Evolutionary conservation across 2,329 filamentous ascomycete genomes (phyloP).

Genomic region (Epichloe uncinata): DNA sequence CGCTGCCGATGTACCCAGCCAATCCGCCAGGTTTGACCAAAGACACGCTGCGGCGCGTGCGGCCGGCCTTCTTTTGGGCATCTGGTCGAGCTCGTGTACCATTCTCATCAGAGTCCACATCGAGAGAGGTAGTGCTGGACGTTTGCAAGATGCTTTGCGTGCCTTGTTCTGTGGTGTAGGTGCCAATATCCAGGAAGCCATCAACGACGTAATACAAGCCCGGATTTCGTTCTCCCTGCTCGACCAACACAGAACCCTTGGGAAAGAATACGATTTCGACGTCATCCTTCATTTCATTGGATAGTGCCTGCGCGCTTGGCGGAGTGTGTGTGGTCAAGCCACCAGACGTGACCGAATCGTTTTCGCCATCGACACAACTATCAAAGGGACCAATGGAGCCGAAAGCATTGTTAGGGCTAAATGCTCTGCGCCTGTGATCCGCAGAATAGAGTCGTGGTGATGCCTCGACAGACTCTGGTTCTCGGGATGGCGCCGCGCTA

Average conservation of each 20-base stretch:
- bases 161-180: constrained; percentile 35
- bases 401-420: constrained; percentile 61
- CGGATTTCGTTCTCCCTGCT: constrained; percentile 93
- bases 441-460: constrained; percentile 77
- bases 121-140: constrained; percentile 13
- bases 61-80: constrained; percentile 26
- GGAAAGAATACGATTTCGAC: constrained; percentile 97
- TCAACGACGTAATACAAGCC: constrained; percentile 96
- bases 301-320: constrained; percentile 51
- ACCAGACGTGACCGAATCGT: constrained; percentile 69
- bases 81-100: neutral
- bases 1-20: constrained; percentile 85
- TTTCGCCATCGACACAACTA: constrained; percentile 60
- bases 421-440: constrained; percentile 63
- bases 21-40: constrained; percentile 90
- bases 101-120: neutral
- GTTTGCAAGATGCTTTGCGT: constrained; percentile 21
- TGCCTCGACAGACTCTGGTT: constrained; percentile 63
- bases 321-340: constrained; percentile 47
- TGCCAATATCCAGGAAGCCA: constrained; percentile 87
- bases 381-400: constrained; percentile 83
- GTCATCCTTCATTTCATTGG: constrained; percentile 76
- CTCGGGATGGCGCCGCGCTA: constrained; percentile 49
- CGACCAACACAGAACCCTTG: constrained; percentile 83
- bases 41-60: constrained; percentile 56